Evolutionary conservation across 176 grass and related monocot genomes (phyloP), one percentile per base, ranked within the genome.

Genomic region (Cenchrus purpureus): DNA sequence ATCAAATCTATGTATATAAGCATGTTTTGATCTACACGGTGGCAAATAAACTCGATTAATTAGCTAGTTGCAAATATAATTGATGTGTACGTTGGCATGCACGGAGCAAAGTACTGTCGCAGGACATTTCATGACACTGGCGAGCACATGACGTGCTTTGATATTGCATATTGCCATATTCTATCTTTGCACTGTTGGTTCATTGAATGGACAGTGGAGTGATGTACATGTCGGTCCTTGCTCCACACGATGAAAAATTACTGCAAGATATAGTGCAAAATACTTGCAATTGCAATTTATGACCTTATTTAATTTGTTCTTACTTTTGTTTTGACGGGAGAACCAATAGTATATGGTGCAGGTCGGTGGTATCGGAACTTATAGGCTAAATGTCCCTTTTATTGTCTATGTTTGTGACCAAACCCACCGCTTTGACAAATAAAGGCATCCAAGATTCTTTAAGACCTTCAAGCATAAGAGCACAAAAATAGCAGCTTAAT

Each of bases 101-200:
- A 40, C 32, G 77, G 69, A 81, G 28, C 70, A 81, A 81, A 81
- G 29, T 57, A 57, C 58, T 60, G 72, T 43, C 14, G 12, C 13
- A 73, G 22, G 12, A 3, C 80, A 83, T 75, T 88, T 65, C 80
- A 48, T 73, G 86, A 56, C 15, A 57, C 57, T 15, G 34, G 71
- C 74, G 45, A 64, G 65, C 64, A 82, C 80, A 79, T 55, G 71
- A 25, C 46, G n/a, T 77, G 73, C 65, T 48, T 88, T 78, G 86
- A 64, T 73, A 83, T 88, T 46, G 86, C 37, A 40, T 40, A 46
- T 46, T 40, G 37, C 37, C 37, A 78, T 72, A 22, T 25, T 76
- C 19, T 28, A 28, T 49, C 25, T 2, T 10, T 51, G n/a, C 50
- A 25, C 69, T 50, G 43, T 8, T 49, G 19, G 61, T 82, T 58